Evolutionary conservation across 176 grass and related monocot genomes (phyloP).

Genomic region (Lolium rigidum): DNA sequence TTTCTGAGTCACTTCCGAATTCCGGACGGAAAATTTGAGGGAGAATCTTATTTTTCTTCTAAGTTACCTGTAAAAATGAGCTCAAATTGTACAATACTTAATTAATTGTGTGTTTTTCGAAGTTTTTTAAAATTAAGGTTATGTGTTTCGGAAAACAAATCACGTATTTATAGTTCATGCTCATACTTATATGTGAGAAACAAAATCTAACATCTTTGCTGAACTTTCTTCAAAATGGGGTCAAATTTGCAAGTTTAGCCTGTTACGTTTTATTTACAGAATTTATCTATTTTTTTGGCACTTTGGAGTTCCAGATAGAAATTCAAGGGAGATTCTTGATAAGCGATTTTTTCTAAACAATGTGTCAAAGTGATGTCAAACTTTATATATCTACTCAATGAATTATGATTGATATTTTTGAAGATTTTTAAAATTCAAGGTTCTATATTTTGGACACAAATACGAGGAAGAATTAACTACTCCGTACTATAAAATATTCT

Average conservation of each 20-base stretch:
- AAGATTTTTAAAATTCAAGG: not conserved
- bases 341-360: not conserved
- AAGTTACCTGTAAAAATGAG: not conserved
- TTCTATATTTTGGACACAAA: not conserved
- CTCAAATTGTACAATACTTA: not conserved
- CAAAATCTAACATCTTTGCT: not conserved
- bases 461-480: not conserved
- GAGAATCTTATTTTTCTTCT: not conserved
- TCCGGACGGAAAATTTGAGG: not conserved
- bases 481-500: too few species aligned
- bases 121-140: too few species aligned
- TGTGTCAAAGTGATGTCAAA: not conserved
- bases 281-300: not conserved
- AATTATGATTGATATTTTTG: not conserved
- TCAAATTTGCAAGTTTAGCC: not conserved
- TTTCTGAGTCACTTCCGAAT: not conserved
- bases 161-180: not conserved
- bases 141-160: not conserved
- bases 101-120: too few species aligned
- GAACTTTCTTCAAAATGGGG: not conserved
- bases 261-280: not conserved
- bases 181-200: not conserved
- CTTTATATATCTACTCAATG: not conserved
- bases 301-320: not conserved
- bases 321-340: not conserved